Conservation (phyloP, 192 early-diverging fungal genomes). For the Pecoramyces ruminantium region DNA sequence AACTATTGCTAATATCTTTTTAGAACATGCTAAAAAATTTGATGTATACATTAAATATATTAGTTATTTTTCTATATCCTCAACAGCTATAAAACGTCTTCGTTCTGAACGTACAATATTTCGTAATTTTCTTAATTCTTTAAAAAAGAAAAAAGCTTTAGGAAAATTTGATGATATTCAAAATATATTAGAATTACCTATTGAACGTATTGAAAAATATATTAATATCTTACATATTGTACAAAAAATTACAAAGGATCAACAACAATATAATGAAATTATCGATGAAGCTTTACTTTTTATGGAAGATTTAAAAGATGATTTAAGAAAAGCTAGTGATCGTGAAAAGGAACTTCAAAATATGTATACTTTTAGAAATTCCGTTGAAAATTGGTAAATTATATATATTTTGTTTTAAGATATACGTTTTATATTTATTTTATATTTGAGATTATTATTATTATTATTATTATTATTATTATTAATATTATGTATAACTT, state of each 20-base stretch:
- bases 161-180: not conserved
- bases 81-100: not conserved
- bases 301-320: not conserved
- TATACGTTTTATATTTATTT: too few relatives aligned
- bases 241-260: not conserved
- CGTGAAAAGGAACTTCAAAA: not conserved
- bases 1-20: not conserved
- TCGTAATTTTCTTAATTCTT: not conserved
- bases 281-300: not conserved
- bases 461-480: too few relatives aligned
- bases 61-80: not conserved
- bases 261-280: not conserved
- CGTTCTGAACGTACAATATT: not conserved
- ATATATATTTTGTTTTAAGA: too few relatives aligned
- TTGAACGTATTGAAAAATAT: not conserved
- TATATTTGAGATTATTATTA: too few relatives aligned
- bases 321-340: not conserved
- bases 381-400: not conserved
- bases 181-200: not conserved
- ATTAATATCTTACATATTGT: not conserved
- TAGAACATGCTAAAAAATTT: not conserved
- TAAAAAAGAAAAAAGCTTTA: not conserved
- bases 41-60: not conserved
- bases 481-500: too few relatives aligned
- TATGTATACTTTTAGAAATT: not conserved